These are phyloP conservation scores for Aspergillus flavus DNA, from an alignment of 2,329 filamentous ascomycete genomes.

Conservation along the genomic window DNA sequence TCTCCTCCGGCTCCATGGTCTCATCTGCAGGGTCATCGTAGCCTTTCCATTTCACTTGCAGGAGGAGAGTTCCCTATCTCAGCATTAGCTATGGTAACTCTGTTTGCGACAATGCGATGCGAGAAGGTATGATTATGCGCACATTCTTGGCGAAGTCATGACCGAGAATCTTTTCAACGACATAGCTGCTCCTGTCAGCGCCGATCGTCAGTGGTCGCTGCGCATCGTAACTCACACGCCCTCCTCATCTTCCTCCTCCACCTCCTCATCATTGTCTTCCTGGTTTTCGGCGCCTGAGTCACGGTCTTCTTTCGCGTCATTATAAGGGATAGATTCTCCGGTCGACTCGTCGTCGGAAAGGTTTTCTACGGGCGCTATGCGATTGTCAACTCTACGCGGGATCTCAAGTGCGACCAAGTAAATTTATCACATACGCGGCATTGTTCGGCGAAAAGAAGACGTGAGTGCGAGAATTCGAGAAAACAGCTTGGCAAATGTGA, in stretches of 20 bases:
- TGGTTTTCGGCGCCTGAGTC: constrained; percentile 22
- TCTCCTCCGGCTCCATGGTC: constrained; percentile 51
- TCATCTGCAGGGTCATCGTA: constrained; percentile 47
- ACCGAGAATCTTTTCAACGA: constrained; percentile 44
- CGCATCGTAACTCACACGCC: constrained; percentile 34
- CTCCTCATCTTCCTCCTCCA: constrained; percentile 35
- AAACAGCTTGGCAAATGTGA: constrained; percentile 33
- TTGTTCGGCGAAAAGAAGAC: constrained; percentile 25
- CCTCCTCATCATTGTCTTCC: constrained; percentile 27
- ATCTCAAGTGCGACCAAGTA: constrained; percentile 12
- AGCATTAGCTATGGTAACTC: constrained; percentile 20
- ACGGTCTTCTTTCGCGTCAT: constrained; percentile 25
- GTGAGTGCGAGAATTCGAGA: constrained; percentile 28
- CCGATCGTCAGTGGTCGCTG: constrained; percentile 12
- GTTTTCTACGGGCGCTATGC: constrained; percentile 34
- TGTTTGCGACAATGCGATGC: constrained; percentile 1
- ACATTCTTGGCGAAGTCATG: constrained; percentile 43
- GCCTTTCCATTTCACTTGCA: constrained; percentile 52
- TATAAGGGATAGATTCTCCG: constrained; percentile 42
- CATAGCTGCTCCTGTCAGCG: constrained; percentile 35
- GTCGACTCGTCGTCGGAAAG: constrained; percentile 41
- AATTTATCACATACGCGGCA: constrained; percentile 45
- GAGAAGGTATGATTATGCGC: constrained; percentile 13
- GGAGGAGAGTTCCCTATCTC: constrained; percentile 39
- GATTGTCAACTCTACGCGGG: constrained; percentile 17